A percentile compares a stretch with the other conserved stretches of the same genome.
These are phyloP conservation scores for Durotheca rogersii DNA, from an alignment of 495 filamentous ascomycete genomes.

Conservation along the genomic window DNA sequence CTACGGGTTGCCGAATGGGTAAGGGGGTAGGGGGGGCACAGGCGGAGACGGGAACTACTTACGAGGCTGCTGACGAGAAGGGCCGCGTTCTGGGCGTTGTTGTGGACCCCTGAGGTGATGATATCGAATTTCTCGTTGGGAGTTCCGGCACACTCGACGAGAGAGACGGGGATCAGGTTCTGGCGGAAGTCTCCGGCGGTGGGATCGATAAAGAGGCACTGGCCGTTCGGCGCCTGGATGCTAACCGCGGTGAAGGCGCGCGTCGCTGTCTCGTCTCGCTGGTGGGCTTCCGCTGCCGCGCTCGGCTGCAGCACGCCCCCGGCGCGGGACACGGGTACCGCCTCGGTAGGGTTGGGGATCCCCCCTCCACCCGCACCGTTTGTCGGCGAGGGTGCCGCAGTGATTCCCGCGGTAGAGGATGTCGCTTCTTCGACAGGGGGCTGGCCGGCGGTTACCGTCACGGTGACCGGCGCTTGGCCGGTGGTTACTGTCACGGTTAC, in stretches of 20 bases:
- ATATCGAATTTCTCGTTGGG: conserved; percentile 57
- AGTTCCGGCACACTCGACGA: conserved; percentile 47
- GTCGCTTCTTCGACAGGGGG: conserved; percentile 2
- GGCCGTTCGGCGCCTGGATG: conserved; percentile 50
- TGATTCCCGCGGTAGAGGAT: conserved; percentile 5
- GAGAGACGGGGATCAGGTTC: conserved; percentile 53
- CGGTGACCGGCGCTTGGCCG: conserved; percentile 4
- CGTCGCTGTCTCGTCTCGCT: conserved; percentile 49
- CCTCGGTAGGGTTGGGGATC: conserved; percentile 47
- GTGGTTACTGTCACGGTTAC: conserved; percentile 11
- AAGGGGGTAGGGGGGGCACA: not conserved
- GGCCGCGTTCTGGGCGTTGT: conserved; percentile 40
- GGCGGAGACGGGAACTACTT: not conserved
- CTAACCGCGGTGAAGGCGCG: conserved; percentile 48
- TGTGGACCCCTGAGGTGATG: conserved; percentile 54
- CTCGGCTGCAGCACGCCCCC: conserved; percentile 51
- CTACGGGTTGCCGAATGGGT: not conserved
- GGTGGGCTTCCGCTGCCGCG: conserved; percentile 48
- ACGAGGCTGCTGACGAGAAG: conserved; percentile 52
- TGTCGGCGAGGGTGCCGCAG: conserved; percentile 7
- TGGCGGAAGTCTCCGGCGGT: conserved; percentile 57
- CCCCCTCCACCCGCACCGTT: conserved; percentile 11
- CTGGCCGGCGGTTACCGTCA: conserved; percentile 14
- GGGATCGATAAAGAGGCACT: conserved; percentile 55
- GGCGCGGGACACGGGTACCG: conserved; percentile 52